Evolutionary conservation across 805 yeast genomes (phyloP).

Genomic region (Yarrowia divulgata): DNA sequence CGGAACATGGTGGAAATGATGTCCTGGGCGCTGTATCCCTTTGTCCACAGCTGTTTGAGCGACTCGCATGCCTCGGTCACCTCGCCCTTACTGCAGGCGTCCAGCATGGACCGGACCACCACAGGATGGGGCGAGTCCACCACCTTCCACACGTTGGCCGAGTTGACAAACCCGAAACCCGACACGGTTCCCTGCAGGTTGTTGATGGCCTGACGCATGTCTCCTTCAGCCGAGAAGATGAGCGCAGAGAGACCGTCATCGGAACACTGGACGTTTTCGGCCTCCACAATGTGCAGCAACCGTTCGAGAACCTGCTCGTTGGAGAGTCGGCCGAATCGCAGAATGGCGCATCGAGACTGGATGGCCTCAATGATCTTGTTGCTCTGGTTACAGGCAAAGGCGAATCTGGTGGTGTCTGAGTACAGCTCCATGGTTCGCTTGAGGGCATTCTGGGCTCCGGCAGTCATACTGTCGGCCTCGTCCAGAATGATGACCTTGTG

Average conservation of each 20-base stretch:
- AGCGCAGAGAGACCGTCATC: conserved; percentile 93
- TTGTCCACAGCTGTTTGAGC: conserved; percentile 76
- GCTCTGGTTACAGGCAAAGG: conserved; percentile 97
- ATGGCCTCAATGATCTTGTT: conserved; percentile 95
- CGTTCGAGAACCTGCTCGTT: conserved; percentile 87
- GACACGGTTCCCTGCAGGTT: conserved; percentile 93
- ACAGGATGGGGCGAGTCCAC: conserved; percentile 97
- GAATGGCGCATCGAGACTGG: conserved; percentile 94
- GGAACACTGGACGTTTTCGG: conserved; percentile 76
- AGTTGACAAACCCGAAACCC: conserved; percentile 90
- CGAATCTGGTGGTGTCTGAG: conserved; percentile 95
- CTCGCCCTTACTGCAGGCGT: conserved; percentile 53
- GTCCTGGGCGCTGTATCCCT: conserved; percentile 93
- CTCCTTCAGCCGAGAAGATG: conserved; percentile 96
- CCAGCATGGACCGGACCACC: conserved; percentile 73
- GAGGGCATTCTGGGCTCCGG: conserved; percentile 94
- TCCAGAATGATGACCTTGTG: conserved; percentile 93
- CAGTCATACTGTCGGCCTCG: conserved; percentile 97
- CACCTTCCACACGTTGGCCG: conserved; percentile 90
- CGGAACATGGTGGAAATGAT: conserved; percentile 89
- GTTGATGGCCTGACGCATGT: conserved; percentile 97
- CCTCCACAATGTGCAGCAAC: conserved; percentile 70
- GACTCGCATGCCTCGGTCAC: conserved; percentile 72
- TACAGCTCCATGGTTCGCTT: conserved; percentile 95
- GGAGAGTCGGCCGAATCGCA: conserved; percentile 78